phyloP scores from a whole-genome alignment of 2,329 filamentous ascomycete genomes.

The Beauveria medogensis region DNA sequence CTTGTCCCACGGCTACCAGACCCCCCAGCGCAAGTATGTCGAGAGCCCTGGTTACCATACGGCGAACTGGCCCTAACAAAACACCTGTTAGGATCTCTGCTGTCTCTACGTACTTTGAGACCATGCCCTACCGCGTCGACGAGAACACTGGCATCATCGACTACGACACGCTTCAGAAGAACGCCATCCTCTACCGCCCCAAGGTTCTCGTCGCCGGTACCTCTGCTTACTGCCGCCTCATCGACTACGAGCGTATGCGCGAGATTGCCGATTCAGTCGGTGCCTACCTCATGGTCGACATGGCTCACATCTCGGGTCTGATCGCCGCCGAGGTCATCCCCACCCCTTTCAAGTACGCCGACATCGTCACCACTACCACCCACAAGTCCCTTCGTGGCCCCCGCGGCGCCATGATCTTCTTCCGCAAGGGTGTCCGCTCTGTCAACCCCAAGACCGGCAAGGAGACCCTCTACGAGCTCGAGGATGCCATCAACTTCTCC shows the following conservation, averaged over 20 bases:
- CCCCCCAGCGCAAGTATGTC: conserved; percentile 75
- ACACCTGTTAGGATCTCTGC: conserved; percentile 64
- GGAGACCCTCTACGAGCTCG: conserved; percentile 83
- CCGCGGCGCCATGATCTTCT: conserved; percentile 99
- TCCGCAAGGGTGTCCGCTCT: conserved; percentile 90
- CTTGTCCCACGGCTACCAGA: conserved; percentile 96
- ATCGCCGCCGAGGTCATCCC: conserved; percentile 90
- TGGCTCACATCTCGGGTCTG: conserved; percentile 97
- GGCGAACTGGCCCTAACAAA: neutral
- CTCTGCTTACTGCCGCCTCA: conserved; percentile 94
- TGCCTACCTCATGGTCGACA: conserved; percentile 92
- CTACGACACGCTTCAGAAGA: conserved; percentile 86
- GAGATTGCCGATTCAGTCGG: conserved; percentile 90
- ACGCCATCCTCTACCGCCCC: conserved; percentile 84
- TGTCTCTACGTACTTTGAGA: conserved; percentile 98
- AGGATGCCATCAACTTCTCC: conserved; percentile 95
- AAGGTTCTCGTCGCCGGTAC: conserved; percentile 96
- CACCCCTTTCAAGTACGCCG: conserved; percentile 84
- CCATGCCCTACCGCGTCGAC: conserved; percentile 89
- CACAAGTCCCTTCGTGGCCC: conserved; percentile 98
- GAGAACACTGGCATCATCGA: conserved; percentile 92
- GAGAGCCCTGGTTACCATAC: neutral
- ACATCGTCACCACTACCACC: conserved; percentile 96
- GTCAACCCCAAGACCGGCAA: conserved; percentile 87
- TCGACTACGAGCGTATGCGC: conserved; percentile 94